phyloP scores from a whole-genome alignment of 257 asterid genomes.

The Solanum rostratum region DNA sequence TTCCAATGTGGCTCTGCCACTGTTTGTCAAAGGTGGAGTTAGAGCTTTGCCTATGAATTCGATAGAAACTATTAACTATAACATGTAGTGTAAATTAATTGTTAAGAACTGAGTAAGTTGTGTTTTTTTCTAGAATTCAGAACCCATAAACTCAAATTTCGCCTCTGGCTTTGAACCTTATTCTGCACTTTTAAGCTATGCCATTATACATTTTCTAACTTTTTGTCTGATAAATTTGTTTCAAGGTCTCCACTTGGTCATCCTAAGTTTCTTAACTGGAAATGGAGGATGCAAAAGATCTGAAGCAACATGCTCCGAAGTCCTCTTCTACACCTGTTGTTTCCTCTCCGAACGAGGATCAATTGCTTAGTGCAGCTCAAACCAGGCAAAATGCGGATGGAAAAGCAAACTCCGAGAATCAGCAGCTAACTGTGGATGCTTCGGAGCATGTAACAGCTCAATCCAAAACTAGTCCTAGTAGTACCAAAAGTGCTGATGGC shows the following conservation, averaged over 20 bases:
- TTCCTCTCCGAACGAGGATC: constrained; percentile 25
- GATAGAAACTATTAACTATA: not conserved
- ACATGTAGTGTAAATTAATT: not conserved
- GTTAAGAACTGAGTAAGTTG: not conserved
- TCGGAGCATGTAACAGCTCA: constrained; percentile 2
- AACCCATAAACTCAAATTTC: not conserved
- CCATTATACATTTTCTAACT: not conserved
- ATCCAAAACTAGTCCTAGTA: not conserved
- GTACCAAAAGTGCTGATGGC: constrained; percentile 5
- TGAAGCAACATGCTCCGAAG: constrained; percentile 21
- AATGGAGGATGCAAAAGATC: constrained; percentile 50
- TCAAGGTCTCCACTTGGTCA: not conserved
- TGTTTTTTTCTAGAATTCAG: not conserved
- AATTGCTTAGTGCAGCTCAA: constrained; percentile 12
- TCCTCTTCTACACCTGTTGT: constrained; percentile 25
- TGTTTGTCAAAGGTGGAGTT: not conserved
- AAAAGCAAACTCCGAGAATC: constrained; percentile 9
- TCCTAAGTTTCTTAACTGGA: constrained; percentile 6
- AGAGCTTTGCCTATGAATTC: not conserved
- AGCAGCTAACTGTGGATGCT: not conserved
- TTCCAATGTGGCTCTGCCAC: no score
- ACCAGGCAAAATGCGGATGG: constrained; percentile 8
- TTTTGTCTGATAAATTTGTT: not conserved
- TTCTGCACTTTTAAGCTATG: not conserved
- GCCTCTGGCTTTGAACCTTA: not conserved